These are phyloP conservation scores for Laburnicola sp. DNA, from an alignment of 2,329 filamentous ascomycete genomes.

Conservation along the genomic window DNA sequence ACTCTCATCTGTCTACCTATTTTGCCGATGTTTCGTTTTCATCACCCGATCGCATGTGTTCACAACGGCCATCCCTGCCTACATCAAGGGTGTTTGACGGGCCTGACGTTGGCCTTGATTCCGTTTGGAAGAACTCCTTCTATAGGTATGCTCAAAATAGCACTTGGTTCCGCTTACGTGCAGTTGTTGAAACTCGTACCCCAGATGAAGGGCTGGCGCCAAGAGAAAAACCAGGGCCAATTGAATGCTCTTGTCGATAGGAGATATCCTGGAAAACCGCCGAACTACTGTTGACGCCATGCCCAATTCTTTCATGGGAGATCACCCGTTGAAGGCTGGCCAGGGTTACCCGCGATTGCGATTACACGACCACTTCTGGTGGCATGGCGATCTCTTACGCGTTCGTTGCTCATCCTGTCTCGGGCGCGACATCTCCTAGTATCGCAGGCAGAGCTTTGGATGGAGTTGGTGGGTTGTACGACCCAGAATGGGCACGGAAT, in stretches of 20 bases:
- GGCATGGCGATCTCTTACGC: slow-evolving; percentile 10
- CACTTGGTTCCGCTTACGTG: slow-evolving; percentile 26
- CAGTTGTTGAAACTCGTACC: slow-evolving; percentile 28
- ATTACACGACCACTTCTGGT: slow-evolving; percentile 21
- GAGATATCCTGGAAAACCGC: slow-evolving; percentile 19
- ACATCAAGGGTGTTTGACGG: slow-evolving; percentile 3
- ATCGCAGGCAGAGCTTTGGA: background rate
- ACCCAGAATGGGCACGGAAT: background rate
- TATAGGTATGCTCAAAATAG: slow-evolving; percentile 38
- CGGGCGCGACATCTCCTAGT: background rate
- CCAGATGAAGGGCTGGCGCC: slow-evolving; percentile 32
- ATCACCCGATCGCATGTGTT: slow-evolving; percentile 10
- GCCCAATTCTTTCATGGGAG: slow-evolving; percentile 27
- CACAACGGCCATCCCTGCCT: slow-evolving; percentile 11
- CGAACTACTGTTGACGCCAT: slow-evolving; percentile 34
- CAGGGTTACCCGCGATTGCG: slow-evolving; percentile 12
- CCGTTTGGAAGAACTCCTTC: slow-evolving; percentile 17
- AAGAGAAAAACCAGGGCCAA: slow-evolving; percentile 25
- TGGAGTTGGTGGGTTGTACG: background rate
- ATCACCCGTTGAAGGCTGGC: slow-evolving; percentile 7
- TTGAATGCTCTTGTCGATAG: slow-evolving; percentile 20
- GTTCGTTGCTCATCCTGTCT: slow-evolving; percentile 1
- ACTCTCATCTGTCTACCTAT: slow-evolving; percentile 1
- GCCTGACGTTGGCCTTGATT: slow-evolving; percentile 8
- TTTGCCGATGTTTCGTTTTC: slow-evolving; percentile 18